Percentiles rank a stretch among this genome's conserved stretches.
These are phyloP conservation scores for Xylaria telfairii DNA, from an alignment of 495 filamentous ascomycete genomes.

Conservation along the genomic window DNA sequence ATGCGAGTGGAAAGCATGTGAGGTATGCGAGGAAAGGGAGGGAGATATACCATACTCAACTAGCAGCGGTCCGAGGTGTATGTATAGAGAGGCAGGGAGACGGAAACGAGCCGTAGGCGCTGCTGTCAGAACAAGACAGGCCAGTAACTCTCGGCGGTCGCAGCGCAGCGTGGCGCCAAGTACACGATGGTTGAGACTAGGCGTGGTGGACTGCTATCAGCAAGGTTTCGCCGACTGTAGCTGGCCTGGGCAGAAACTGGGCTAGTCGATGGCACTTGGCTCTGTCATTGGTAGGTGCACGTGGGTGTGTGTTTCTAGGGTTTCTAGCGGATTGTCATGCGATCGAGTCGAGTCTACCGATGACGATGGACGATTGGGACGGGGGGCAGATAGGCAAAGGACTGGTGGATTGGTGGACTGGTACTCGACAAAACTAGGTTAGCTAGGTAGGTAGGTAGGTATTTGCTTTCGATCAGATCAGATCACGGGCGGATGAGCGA, in stretches of 20 bases:
- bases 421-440: too few relatives aligned
- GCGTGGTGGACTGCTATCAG: constrained; percentile 17
- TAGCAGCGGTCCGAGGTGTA: neutral
- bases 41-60: constrained; percentile 7
- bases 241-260: constrained; percentile 22
- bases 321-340: constrained; percentile 10
- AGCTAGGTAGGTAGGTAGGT: neutral
- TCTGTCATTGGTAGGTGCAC: constrained; percentile 23
- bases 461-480: too few relatives aligned
- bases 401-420: too few relatives aligned
- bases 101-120: neutral
- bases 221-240: constrained; percentile 25
- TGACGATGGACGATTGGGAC: constrained; percentile 1
- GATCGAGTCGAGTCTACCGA: constrained; percentile 21
- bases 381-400: neutral
- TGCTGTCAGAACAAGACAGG: constrained; percentile 6
- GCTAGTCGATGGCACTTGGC: constrained; percentile 22
- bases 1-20: neutral
- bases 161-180: constrained; percentile 21
- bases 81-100: neutral
- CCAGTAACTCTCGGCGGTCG: constrained; percentile 10
- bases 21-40: neutral
- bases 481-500: constrained; percentile 10
- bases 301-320: neutral
- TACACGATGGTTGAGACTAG: constrained; percentile 22